Evolutionary conservation across 2,329 filamentous ascomycete species (phyloP), one percentile per base, ranked within the genome.

Genomic region (Acrocalymma vagum): DNA sequence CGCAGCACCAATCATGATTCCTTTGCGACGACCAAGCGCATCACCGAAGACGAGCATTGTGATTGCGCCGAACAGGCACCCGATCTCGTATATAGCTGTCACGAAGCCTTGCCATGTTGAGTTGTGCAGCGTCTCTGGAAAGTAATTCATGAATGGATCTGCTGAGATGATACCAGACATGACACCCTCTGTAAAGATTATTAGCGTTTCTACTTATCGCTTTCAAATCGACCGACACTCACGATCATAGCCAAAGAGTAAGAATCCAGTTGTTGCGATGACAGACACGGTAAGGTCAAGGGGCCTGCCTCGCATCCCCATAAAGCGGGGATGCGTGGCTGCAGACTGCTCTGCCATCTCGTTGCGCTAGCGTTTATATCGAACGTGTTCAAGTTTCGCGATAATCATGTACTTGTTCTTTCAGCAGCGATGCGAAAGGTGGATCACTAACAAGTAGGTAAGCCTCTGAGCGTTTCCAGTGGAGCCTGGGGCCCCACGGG

Each of bases 31-130:
- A 15, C 75, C 75, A 3, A 77, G 54, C 6, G 53, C 50, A 42
- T 76, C 73, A 9, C 72, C 73, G 17, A 64, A 63, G 5, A 58
- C 28, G 2, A 75, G 53, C 38, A 69, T 65, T 27, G 65, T 58
- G 21, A 74, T 57, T 3, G 73, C 71, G 5, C 73, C 72, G 13
- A 72, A 45, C 0, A 76, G 54, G 45, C 72, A 76, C n/a, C 78
- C 78, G 23, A 79, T 65, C 43, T 79, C 76, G 62, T 80, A 81
- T 47, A 78, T 78, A 11, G 77, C 70, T 2, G 75, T 78, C 13
- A 80, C 74, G 39, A 74, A 76, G 35, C 76, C 77, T 57, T 76
- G 74, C 62, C 76, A 72, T n/a, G 73, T 76, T 10, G 72, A 63
- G 50, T 79, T 60, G 39, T 63, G 41, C 13, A 63, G 48, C 3